Evolutionary conservation across 208 protist species (phyloP).

Genomic region (Endotrypanum monterogeii): DNA sequence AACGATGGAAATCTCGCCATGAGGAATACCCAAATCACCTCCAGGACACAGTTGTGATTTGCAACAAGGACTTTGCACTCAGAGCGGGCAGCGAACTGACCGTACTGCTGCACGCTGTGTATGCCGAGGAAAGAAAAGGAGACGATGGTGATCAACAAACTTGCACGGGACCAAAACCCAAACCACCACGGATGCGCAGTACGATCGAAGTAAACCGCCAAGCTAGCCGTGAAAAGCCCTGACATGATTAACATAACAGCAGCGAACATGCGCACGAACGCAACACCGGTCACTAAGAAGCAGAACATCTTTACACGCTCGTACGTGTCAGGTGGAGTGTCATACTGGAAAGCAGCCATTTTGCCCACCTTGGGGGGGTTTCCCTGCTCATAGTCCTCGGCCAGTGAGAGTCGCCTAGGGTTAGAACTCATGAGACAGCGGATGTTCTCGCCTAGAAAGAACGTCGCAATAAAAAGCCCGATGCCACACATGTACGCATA

Average conservation of each 20-base stretch:
- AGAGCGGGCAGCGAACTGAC: slow-evolving; percentile 41
- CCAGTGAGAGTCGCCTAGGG: slow-evolving; percentile 51
- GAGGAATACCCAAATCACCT: slow-evolving; percentile 72
- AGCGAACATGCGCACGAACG: slow-evolving; percentile 48
- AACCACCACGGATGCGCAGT: slow-evolving; percentile 53
- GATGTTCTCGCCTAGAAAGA: slow-evolving; percentile 48
- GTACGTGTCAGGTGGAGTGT: slow-evolving; percentile 75
- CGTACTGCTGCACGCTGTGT: slow-evolving; percentile 67
- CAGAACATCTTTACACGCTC: slow-evolving; percentile 69
- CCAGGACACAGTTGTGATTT: slow-evolving; percentile 84
- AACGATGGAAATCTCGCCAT: slow-evolving; percentile 72
- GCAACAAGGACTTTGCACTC: slow-evolving; percentile 74
- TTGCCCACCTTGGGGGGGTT: slow-evolving; percentile 54
- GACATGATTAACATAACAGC: slow-evolving; percentile 40
- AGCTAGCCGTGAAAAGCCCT: slow-evolving; percentile 42
- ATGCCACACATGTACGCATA: slow-evolving; percentile 23
- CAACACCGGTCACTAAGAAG: slow-evolving; percentile 67
- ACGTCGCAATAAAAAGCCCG: slow-evolving; percentile 21
- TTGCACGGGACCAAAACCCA: slow-evolving; percentile 38
- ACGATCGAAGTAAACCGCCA: slow-evolving; percentile 36
- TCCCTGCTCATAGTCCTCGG: slow-evolving; percentile 64
- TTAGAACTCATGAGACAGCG: slow-evolving; percentile 33
- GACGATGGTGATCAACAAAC: slow-evolving; percentile 33
- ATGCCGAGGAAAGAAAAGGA: slow-evolving; percentile 51
- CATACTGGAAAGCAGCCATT: slow-evolving; percentile 67